Conservation (phyloP, 805 yeast species). For the Wickerhamomyces hampshirensis region DNA sequence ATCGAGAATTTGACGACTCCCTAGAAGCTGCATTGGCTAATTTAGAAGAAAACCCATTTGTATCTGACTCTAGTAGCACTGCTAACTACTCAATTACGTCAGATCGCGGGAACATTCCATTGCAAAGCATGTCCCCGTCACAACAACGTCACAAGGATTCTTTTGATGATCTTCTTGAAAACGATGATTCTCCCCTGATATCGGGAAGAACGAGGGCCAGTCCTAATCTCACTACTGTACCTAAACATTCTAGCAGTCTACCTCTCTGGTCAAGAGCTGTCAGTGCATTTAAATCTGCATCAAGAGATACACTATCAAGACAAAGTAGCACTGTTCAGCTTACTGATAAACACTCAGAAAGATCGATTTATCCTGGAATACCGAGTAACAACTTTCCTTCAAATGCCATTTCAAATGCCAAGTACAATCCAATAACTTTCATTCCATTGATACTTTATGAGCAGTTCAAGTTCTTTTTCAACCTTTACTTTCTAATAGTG, state of each 20-base stretch:
- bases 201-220: constrained; percentile 1
- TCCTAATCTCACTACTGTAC: too few relatives aligned
- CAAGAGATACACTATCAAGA: constrained; percentile 9
- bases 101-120: constrained; percentile 29
- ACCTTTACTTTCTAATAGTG: constrained; percentile 84
- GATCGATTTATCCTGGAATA: constrained; percentile 39
- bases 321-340: constrained; percentile 18
- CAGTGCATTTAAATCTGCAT: constrained; percentile 4
- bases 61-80: constrained; percentile 24
- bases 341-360: constrained; percentile 29
- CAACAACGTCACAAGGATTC: constrained; percentile 21
- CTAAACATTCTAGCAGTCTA: too few relatives aligned
- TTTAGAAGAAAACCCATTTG: constrained; percentile 38
- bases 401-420: constrained; percentile 90
- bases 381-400: constrained; percentile 43
- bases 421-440: constrained; percentile 83
- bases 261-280: constrained; percentile 15
- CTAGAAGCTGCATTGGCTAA: constrained; percentile 60
- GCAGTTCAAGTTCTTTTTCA: constrained; percentile 96
- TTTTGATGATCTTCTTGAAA: constrained; percentile 19
- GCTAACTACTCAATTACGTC: constrained; percentile 25
- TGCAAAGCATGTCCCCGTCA: constrained; percentile 25
- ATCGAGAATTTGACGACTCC: constrained; percentile 58
- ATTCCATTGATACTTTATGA: constrained; percentile 87
- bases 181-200: constrained; percentile 18